Conservation (phyloP, 169 alveolate species). For the Plasmodium cynomolgi region DNA sequence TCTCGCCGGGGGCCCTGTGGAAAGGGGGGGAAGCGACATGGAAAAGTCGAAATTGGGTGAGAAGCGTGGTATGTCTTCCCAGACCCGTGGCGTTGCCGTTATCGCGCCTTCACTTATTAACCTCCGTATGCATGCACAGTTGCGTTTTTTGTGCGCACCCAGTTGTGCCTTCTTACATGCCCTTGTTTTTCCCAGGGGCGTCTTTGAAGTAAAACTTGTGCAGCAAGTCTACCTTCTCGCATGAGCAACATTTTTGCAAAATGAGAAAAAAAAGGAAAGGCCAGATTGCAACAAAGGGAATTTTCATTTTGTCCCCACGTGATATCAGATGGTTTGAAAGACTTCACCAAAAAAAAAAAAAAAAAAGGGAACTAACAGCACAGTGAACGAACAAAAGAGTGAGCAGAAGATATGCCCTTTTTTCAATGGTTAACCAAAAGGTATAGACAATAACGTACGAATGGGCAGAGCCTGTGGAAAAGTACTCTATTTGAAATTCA, state of each 20-base stretch:
- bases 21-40: neutral
- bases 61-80: neutral
- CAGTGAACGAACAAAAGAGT: neutral
- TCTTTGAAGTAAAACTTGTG: constrained; percentile 29
- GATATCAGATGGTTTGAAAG: neutral
- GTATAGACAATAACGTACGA: neutral
- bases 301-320: constrained; percentile 20
- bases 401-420: neutral
- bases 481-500: neutral
- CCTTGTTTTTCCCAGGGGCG: neutral
- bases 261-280: constrained; percentile 1
- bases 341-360: neutral
- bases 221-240: constrained; percentile 14
- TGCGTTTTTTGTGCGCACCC: neutral
- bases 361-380: neutral
- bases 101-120: neutral
- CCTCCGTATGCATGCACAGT: neutral
- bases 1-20: neutral
- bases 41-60: neutral
- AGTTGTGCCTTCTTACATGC: constrained; percentile 16
- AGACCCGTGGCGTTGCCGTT: neutral
- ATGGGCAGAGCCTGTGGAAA: neutral
- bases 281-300: neutral
- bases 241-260: constrained; percentile 4
- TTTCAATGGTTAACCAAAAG: neutral